phyloP scores from a whole-genome alignment of 1,284 basidiomycete species.

The Lignosus rhinocerotis region DNA sequence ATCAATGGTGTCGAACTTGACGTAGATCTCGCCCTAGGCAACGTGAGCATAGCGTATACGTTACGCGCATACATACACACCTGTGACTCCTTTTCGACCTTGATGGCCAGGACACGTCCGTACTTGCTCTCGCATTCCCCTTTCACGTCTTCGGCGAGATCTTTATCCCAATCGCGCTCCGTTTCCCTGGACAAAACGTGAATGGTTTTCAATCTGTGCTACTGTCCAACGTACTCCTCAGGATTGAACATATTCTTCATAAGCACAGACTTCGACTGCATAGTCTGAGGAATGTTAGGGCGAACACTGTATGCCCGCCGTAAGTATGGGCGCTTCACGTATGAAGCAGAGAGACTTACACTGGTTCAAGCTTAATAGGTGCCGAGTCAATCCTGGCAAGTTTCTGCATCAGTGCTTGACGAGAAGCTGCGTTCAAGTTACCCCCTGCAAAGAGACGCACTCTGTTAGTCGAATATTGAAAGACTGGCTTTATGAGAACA shows the following conservation, averaged over 20 bases:
- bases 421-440: constrained; percentile 93
- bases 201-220: background rate
- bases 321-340: background rate
- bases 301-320: constrained; percentile 46
- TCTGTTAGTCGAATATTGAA: background rate
- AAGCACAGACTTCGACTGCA: constrained; percentile 83
- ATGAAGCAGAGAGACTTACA: constrained; percentile 44
- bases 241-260: constrained; percentile 97
- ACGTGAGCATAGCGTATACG: constrained; percentile 1
- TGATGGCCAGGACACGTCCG: constrained; percentile 84
- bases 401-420: constrained; percentile 99
- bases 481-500: constrained; percentile 15
- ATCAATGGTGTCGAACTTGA: constrained; percentile 85
- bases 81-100: constrained; percentile 92
- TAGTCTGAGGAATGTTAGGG: constrained; percentile 72
- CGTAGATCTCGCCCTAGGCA: constrained; percentile 93
- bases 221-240: constrained; percentile 70
- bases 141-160: constrained; percentile 95
- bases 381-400: constrained; percentile 87
- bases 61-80: constrained; percentile 42
- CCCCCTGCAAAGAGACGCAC: constrained; percentile 49
- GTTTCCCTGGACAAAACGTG: constrained; percentile 70
- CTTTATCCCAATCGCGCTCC: constrained; percentile 94
- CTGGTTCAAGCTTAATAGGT: constrained; percentile 52
- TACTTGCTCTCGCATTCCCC: constrained; percentile 92